These are phyloP conservation scores for Leccinum laetum DNA, from an alignment of 1,284 basidiomycete species.

Conservation along the genomic window DNA sequence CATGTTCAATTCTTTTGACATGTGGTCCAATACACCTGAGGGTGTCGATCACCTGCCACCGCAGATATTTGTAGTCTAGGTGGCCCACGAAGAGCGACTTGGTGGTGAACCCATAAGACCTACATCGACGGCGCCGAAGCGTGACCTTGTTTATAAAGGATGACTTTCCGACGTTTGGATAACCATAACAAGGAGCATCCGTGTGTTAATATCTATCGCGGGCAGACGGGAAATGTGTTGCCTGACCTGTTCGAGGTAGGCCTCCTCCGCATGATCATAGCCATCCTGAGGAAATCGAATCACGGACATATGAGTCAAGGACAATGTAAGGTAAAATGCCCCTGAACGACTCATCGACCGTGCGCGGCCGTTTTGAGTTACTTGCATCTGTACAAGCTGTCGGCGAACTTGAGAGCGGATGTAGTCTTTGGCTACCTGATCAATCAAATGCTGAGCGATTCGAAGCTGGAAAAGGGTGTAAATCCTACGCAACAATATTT, in stretches of 20 bases:
- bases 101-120: constrained; percentile 97
- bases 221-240: constrained; percentile 98
- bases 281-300: constrained; percentile 64
- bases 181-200: constrained; percentile 96
- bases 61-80: no score
- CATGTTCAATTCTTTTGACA: no score
- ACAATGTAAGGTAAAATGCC: background rate
- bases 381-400: constrained; percentile 95
- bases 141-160: constrained; percentile 99
- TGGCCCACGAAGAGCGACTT: constrained; percentile 48
- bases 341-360: constrained; percentile 64
- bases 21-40: no score
- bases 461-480: constrained; percentile 96
- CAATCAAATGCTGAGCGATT: constrained; percentile 91
- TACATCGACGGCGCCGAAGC: constrained; percentile 89
- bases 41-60: no score
- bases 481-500: constrained; percentile 56
- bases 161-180: constrained; percentile 97
- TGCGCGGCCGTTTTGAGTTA: constrained; percentile 95
- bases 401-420: constrained; percentile 78
- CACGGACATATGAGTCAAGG: constrained; percentile 1
- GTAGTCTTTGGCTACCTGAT: constrained; percentile 96
- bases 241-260: constrained; percentile 96
- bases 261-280: constrained; percentile 96
- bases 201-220: constrained; percentile 95